Percentiles rank a stretch among this genome's conserved stretches.
These are phyloP conservation scores for Blepharisma undulans DNA, from an alignment of 169 alveolate genomes.

Conservation along the genomic window DNA sequence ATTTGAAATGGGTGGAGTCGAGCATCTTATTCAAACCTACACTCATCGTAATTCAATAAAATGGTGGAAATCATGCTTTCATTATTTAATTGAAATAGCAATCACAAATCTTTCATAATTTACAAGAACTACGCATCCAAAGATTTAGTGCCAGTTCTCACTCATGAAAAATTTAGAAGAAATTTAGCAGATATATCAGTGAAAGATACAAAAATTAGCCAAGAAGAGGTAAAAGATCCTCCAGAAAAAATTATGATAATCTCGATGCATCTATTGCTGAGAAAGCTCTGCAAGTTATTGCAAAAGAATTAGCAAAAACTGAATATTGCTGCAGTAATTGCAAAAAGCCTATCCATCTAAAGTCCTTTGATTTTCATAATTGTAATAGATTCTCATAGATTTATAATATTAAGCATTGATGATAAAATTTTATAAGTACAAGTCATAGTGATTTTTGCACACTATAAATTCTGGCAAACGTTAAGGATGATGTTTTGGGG, in stretches of 20 bases:
- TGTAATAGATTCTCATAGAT: too few species aligned
- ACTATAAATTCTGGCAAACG: too few species aligned
- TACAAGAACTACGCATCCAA: not conserved
- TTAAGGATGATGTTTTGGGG: too few species aligned
- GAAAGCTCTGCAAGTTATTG: not conserved
- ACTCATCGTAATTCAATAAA: constrained; percentile 1
- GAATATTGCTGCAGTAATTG: not conserved
- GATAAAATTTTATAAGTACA: too few species aligned
- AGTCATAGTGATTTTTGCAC: too few species aligned
- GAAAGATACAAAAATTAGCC: not conserved
- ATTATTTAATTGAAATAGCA: not conserved
- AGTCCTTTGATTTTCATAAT: not conserved
- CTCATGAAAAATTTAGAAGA: not conserved
- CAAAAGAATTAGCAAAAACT: not conserved
- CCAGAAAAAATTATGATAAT: not conserved
- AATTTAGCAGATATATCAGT: not conserved
- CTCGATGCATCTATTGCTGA: not conserved
- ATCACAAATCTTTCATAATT: not conserved
- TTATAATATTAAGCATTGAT: too few species aligned
- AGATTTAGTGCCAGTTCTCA: not conserved
- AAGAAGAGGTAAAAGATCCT: not conserved
- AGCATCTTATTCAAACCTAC: constrained; percentile 1
- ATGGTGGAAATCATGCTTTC: constrained; percentile 7
- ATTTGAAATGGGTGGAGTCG: not conserved
- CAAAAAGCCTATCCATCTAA: not conserved